Percentiles rank a stretch among this genome's conserved stretches.
These are phyloP conservation scores for Saposhnikovia divaricata DNA, from an alignment of 129 eudicot genomes.

Conservation along the genomic window DNA sequence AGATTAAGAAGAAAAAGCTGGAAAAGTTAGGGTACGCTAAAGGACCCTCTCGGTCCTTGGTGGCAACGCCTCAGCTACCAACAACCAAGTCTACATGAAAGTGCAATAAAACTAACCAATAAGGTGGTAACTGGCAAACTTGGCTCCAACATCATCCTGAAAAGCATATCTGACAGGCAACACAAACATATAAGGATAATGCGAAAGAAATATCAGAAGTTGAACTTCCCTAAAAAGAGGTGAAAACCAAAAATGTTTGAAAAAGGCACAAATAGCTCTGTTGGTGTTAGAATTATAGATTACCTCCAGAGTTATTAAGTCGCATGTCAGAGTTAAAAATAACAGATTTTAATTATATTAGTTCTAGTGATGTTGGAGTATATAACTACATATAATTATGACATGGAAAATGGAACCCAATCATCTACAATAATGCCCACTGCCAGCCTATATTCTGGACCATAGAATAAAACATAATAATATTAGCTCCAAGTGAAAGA, in stretches of 20 bases:
- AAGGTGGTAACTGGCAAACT: conserved; percentile 46
- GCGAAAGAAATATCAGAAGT: background rate
- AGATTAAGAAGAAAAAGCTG: too few species aligned
- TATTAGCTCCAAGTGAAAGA: background rate
- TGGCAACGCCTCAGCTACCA: background rate
- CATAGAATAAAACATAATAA: background rate
- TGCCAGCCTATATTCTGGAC: background rate
- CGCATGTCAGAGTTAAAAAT: background rate
- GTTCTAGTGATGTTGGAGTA: background rate
- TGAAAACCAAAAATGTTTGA: background rate
- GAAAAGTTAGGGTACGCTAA: background rate
- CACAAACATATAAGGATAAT: conserved; percentile 12
- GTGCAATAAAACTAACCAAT: conserved; percentile 39
- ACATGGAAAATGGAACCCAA: background rate
- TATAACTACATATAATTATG: background rate
- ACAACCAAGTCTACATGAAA: background rate
- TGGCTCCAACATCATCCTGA: conserved; percentile 67
- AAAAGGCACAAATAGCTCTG: background rate
- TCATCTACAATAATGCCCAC: background rate
- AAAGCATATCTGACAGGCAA: conserved; percentile 50
- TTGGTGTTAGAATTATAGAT: background rate
- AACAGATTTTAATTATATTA: background rate
- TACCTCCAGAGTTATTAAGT: background rate
- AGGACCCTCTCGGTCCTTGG: background rate
- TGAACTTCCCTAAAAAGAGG: background rate